Conservation (phyloP, 768 basidiomycete genomes). For the Naematelia encephala region DNA sequence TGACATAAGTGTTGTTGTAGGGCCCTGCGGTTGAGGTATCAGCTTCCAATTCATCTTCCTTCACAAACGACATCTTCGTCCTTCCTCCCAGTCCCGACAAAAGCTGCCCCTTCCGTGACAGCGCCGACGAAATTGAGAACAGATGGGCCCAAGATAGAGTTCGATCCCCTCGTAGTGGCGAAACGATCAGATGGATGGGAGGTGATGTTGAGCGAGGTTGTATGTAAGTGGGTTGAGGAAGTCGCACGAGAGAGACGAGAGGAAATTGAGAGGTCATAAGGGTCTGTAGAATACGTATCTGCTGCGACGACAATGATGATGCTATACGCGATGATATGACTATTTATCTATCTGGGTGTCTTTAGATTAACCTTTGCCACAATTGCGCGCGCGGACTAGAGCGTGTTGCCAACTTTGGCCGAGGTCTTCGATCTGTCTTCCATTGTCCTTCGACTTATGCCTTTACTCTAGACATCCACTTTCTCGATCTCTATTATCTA, state of each 20-base stretch:
- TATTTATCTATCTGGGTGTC: too few relatives aligned
- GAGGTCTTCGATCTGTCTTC: too few relatives aligned
- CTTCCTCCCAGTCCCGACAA: conserved; percentile 3
- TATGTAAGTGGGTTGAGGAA: conserved; percentile 33
- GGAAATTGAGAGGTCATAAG: too few relatives aligned
- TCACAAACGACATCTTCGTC: conserved; percentile 2
- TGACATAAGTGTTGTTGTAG: conserved; percentile 15
- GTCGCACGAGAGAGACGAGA: conserved; percentile 5
- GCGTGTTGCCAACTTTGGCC: too few relatives aligned
- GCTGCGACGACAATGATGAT: too few relatives aligned
- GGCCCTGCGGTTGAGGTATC: conserved; percentile 42
- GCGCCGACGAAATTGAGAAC: neutral
- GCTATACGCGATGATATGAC: too few relatives aligned
- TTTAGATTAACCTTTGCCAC: too few relatives aligned
- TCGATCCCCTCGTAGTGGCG: conserved; percentile 44
- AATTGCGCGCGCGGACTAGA: too few relatives aligned
- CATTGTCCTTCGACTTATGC: too few relatives aligned
- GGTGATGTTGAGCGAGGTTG: conserved; percentile 23
- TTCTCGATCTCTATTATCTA: too few relatives aligned
- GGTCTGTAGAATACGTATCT: too few relatives aligned
- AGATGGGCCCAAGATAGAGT: conserved; percentile 19
- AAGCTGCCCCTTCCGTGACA: conserved; percentile 1
- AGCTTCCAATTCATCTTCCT: conserved; percentile 19
- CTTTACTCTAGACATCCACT: too few relatives aligned
- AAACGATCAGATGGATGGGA: conserved; percentile 41